Evolutionary conservation across 164 flowering plant species (phyloP).

Genomic region (Stephania cephalantha): DNA sequence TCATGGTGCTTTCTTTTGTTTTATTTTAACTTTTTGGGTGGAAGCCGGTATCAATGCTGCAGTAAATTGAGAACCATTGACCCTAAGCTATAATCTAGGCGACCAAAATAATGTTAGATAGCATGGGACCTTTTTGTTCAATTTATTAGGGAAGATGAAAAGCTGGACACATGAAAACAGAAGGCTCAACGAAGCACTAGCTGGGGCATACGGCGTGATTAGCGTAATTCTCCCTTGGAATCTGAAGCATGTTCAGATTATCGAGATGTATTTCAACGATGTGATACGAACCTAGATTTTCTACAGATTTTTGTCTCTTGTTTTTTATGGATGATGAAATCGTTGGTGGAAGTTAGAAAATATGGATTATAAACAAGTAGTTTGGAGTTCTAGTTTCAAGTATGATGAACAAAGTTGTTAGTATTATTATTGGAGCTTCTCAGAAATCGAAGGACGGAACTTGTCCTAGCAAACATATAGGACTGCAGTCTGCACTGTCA

Average conservation of each 20-base stretch:
- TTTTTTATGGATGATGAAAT: background rate
- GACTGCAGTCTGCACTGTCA: background rate
- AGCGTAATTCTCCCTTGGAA: background rate
- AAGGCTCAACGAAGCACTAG: background rate
- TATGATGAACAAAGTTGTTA: background rate
- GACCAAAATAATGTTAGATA: background rate
- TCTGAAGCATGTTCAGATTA: background rate
- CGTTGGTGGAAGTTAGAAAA: background rate
- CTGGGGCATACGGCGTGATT: no score
- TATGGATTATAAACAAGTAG: background rate
- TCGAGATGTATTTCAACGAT: background rate
- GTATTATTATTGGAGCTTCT: background rate
- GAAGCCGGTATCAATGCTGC: background rate
- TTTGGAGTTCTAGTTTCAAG: background rate
- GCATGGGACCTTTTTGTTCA: background rate
- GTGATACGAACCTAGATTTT: background rate
- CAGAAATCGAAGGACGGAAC: background rate
- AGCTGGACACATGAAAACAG: background rate
- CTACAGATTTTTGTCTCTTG: background rate
- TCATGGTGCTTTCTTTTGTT: background rate
- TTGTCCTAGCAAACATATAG: background rate
- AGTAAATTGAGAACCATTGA: background rate
- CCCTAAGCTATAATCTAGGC: background rate
- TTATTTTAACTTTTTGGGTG: background rate
- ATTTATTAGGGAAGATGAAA: background rate